These are phyloP conservation scores for Scutellaria barbata DNA, from an alignment of 257 asterid species.

Conservation along the genomic window DNA sequence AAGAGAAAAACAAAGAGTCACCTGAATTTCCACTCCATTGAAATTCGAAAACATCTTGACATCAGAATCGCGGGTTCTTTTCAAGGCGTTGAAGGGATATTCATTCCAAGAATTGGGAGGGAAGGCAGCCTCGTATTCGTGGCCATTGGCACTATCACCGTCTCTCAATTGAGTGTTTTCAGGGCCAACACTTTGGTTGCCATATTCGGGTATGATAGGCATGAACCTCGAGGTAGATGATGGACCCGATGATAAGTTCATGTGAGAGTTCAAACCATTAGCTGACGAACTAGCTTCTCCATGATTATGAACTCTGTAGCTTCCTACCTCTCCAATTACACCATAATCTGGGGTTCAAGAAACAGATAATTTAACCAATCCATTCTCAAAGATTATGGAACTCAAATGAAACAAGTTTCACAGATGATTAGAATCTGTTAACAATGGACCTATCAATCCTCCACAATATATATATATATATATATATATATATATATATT, in stretches of 20 bases:
- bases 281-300: slow-evolving; percentile 51
- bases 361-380: slow-evolving; percentile 7
- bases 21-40: slow-evolving; percentile 58
- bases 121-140: slow-evolving; percentile 40
- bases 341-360: slow-evolving; percentile 60
- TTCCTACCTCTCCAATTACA: slow-evolving; percentile 66
- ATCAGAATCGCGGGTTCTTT: slow-evolving; percentile 65
- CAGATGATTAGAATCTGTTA: neutral
- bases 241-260: slow-evolving; percentile 54
- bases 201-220: slow-evolving; percentile 86
- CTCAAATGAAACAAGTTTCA: slow-evolving; percentile 13
- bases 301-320: slow-evolving; percentile 45
- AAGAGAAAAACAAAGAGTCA: slow-evolving; percentile 10
- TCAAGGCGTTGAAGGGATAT: slow-evolving; percentile 50
- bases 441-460: neutral
- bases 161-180: slow-evolving; percentile 44
- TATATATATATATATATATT: too few relatives aligned
- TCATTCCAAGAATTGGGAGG: slow-evolving; percentile 59
- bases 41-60: slow-evolving; percentile 56
- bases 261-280: slow-evolving; percentile 47
- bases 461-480: slow-evolving; percentile 15
- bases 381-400: neutral
- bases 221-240: slow-evolving; percentile 63
- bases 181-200: slow-evolving; percentile 39
- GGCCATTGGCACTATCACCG: slow-evolving; percentile 30